phyloP scores from a whole-genome alignment of 805 yeast genomes.

The Zygoascus bituminiphila region DNA sequence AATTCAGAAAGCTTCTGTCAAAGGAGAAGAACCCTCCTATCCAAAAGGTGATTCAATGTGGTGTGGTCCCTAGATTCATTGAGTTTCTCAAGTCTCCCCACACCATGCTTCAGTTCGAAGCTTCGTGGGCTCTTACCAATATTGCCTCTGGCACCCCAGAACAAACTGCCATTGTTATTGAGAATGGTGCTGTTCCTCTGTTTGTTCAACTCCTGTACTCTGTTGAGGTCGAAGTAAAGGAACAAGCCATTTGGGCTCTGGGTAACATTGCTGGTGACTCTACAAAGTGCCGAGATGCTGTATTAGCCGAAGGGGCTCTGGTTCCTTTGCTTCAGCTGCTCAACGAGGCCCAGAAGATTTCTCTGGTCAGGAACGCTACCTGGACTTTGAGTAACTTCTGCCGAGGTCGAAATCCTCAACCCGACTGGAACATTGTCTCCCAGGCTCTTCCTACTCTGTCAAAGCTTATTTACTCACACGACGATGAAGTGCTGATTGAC shows the following conservation, averaged over 20 bases:
- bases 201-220: conserved; percentile 78
- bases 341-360: conserved; percentile 64
- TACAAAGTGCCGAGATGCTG: conserved; percentile 80
- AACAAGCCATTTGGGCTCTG: conserved; percentile 98
- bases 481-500: conserved; percentile 88
- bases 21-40: conserved; percentile 96
- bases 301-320: conserved; percentile 78
- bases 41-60: conserved; percentile 83
- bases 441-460: conserved; percentile 87
- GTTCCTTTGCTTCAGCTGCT: conserved; percentile 75
- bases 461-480: conserved; percentile 80
- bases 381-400: conserved; percentile 97
- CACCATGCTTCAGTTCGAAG: conserved; percentile 87
- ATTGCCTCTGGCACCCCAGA: conserved; percentile 90
- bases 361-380: conserved; percentile 92
- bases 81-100: conserved; percentile 69
- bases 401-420: conserved; percentile 94
- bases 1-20: conserved; percentile 86
- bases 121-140: conserved; percentile 99
- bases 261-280: conserved; percentile 99
- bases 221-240: conserved; percentile 82
- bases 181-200: conserved; percentile 87
- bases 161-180: conserved; percentile 86
- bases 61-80: conserved; percentile 88
- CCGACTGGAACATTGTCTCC: conserved; percentile 85